Percentiles rank a stretch among this genome's conserved stretches.
phyloP scores from a whole-genome alignment of 2,329 filamentous ascomycete species.

The Pseudogymnoascus sp. region DNA sequence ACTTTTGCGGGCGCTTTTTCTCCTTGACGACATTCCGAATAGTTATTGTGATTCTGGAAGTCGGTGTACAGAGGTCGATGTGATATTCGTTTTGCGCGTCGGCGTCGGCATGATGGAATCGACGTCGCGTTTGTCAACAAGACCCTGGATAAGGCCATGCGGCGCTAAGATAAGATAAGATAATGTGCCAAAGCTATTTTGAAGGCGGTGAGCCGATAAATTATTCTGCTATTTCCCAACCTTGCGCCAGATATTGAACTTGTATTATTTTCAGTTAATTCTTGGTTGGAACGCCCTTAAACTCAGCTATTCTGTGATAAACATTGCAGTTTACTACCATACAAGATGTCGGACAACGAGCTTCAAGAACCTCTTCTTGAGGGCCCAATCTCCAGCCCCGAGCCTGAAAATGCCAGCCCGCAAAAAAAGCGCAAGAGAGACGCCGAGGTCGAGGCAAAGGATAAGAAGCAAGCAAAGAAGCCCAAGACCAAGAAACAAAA shows the following conservation, averaged over 20 bases:
- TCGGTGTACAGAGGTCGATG: not conserved
- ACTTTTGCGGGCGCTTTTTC: not conserved
- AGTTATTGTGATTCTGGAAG: not conserved
- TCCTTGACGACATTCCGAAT: not conserved
- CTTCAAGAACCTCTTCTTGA: constrained; percentile 27
- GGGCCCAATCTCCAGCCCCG: constrained; percentile 18
- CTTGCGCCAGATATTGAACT: not conserved
- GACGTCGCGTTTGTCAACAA: constrained; percentile 10
- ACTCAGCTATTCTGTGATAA: not conserved
- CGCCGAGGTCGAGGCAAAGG: constrained; percentile 15
- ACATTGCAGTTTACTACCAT: not conserved
- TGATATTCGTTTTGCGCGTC: constrained; percentile 6
- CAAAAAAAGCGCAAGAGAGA: constrained; percentile 28
- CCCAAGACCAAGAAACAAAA: constrained; percentile 53
- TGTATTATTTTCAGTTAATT: not conserved
- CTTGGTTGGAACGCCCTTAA: not conserved
- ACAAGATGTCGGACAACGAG: constrained; percentile 22
- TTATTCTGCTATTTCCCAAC: not conserved
- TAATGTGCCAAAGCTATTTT: constrained; percentile 2
- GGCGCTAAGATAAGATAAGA: constrained; percentile 10
- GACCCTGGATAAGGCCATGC: constrained; percentile 4
- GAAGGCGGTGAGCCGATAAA: constrained; percentile 8
- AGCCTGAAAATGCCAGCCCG: constrained; percentile 12
- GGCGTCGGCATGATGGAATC: not conserved
- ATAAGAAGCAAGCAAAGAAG: constrained; percentile 33